Conservation (phyloP, 148 eudicot species). For the Beta vulgaris region DNA sequence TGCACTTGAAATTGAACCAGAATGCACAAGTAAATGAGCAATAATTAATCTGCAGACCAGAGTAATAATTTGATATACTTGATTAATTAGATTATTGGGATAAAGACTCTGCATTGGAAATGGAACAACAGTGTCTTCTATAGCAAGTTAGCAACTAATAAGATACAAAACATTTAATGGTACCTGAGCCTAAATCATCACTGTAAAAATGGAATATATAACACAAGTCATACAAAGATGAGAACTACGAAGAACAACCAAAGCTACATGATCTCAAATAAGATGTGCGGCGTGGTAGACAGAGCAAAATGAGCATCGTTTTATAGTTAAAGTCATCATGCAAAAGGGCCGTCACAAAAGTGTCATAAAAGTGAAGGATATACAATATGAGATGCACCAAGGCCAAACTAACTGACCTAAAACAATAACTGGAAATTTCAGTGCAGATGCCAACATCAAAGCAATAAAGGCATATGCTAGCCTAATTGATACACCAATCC, state of each 20-base stretch:
- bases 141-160: not conserved
- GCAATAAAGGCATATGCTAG: no score
- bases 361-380: no score
- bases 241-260: not conserved
- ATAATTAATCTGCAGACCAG: conserved; percentile 55
- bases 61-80: conserved; percentile 13
- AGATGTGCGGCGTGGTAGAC: not conserved
- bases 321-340: not conserved
- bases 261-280: not conserved
- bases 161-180: not conserved
- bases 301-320: not conserved
- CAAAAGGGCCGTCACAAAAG: not conserved
- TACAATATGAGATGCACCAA: no score
- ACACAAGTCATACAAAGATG: not conserved
- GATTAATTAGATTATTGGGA: not conserved
- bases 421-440: no score
- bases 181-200: not conserved
- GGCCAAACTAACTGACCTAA: no score
- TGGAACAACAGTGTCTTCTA: not conserved
- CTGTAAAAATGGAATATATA: not conserved
- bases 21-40: conserved; percentile 74
- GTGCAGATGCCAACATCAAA: no score
- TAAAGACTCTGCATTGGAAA: not conserved
- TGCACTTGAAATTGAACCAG: conserved; percentile 76
- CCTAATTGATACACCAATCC: no score